These are phyloP conservation scores for Poterioochromonas sp. DNA, from an alignment of 352 stramenopile species.

Conservation along the genomic window DNA sequence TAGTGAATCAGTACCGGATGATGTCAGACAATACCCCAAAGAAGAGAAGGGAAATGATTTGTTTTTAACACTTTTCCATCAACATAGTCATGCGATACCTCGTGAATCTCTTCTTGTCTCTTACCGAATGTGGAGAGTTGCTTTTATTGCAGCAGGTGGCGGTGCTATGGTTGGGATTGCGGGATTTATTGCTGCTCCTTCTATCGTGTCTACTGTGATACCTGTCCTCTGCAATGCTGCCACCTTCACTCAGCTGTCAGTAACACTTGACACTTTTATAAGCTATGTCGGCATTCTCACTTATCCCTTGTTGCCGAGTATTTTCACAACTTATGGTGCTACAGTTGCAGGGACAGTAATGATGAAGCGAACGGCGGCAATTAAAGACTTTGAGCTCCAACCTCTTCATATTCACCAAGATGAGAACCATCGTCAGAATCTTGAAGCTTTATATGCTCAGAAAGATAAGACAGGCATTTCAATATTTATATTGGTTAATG, in stretches of 20 bases:
- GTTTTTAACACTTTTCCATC: no score
- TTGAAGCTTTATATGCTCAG: neutral
- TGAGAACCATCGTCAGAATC: neutral
- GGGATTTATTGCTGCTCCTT: neutral
- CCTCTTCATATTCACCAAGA: neutral
- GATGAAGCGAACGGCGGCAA: neutral
- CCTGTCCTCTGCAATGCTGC: neutral
- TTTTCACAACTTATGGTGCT: slow-evolving; percentile 1
- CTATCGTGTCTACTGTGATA: neutral
- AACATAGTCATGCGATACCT: neutral
- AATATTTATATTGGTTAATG: slow-evolving; percentile 2
- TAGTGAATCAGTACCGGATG: no score
- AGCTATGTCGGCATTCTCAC: neutral
- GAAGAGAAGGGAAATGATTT: no score
- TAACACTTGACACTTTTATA: neutral
- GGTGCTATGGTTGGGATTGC: neutral
- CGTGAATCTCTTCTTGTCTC: neutral
- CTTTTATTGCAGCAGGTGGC: neutral
- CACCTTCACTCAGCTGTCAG: neutral
- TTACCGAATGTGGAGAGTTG: neutral
- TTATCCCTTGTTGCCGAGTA: neutral
- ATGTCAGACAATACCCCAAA: no score
- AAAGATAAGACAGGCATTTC: neutral
- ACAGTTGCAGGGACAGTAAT: neutral
- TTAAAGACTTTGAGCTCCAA: neutral